These are phyloP conservation scores for Lachnellula occidentalis DNA, from an alignment of 2,329 filamentous ascomycete genomes.

Conservation along the genomic window DNA sequence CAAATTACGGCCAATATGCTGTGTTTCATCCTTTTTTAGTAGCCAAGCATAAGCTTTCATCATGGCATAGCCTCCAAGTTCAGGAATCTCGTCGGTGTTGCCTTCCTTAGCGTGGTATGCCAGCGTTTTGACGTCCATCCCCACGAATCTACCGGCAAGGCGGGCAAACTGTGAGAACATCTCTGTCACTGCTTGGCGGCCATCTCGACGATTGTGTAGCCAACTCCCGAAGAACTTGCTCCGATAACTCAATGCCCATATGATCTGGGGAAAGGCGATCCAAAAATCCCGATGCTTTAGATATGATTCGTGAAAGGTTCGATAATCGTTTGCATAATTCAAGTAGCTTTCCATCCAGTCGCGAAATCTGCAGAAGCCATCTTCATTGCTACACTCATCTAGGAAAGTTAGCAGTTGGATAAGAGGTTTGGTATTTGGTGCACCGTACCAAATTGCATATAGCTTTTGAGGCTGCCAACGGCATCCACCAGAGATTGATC, in stretches of 20 bases:
- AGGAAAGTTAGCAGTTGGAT: constrained; percentile 21
- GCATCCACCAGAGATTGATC: constrained; percentile 19
- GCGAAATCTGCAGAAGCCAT: constrained; percentile 40
- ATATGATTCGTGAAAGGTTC: constrained; percentile 39
- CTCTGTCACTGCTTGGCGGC: constrained; percentile 23
- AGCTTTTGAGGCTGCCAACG: constrained; percentile 27
- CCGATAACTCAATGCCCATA: constrained; percentile 36
- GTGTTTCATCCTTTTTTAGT: constrained; percentile 31
- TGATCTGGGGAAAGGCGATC: constrained; percentile 45
- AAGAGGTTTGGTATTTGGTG: constrained; percentile 21
- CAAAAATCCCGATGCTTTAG: constrained; percentile 45
- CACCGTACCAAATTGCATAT: constrained; percentile 35
- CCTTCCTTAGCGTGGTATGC: constrained; percentile 23
- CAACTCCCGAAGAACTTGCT: constrained; percentile 37
- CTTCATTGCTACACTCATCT: constrained; percentile 41
- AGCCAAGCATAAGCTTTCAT: constrained; percentile 41
- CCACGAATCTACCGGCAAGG: constrained; percentile 47
- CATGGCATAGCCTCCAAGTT: constrained; percentile 41
- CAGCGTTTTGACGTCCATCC: constrained; percentile 41
- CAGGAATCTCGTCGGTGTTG: constrained; percentile 31
- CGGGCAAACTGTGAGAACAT: constrained; percentile 35
- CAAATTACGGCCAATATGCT: constrained; percentile 30
- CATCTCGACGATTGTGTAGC: constrained; percentile 19
- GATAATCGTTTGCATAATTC: constrained; percentile 33
- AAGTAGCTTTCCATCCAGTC: constrained; percentile 49